Conservation (phyloP, 2,329 filamentous ascomycete species). For the Phoma sp. region DNA sequence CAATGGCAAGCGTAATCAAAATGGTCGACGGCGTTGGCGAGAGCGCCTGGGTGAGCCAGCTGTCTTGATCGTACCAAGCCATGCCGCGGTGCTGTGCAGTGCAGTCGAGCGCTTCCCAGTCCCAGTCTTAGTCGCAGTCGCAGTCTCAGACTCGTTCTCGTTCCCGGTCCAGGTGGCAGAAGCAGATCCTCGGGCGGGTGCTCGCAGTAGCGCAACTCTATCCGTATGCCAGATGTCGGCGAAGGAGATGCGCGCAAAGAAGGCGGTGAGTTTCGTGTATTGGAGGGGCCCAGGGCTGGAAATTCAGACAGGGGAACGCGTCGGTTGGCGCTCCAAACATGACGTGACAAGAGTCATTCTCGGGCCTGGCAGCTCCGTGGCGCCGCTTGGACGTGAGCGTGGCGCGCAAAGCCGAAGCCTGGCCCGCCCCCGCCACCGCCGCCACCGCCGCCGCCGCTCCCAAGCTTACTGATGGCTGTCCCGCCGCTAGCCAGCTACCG, state of each 20-base stretch:
- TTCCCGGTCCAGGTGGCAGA: not conserved
- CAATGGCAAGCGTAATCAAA: conserved; percentile 71
- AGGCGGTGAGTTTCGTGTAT: conserved; percentile 17
- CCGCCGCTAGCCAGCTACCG: conserved; percentile 15
- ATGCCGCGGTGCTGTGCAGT: conserved; percentile 20
- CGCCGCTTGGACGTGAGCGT: conserved; percentile 3
- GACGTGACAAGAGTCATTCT: conserved; percentile 25
- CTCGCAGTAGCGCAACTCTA: conserved; percentile 16
- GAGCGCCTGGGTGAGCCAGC: conserved; percentile 56
- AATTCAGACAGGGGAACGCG: conserved; percentile 7
- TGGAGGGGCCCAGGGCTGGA: conserved; percentile 8
- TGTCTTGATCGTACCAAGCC: conserved; percentile 48
- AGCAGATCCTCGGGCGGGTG: conserved; percentile 2
- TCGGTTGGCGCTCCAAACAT: conserved; percentile 21
- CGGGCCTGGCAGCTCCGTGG: conserved; percentile 16
- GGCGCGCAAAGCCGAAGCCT: conserved; percentile 15
- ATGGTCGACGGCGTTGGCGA: conserved; percentile 59
- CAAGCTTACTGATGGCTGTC: not conserved
- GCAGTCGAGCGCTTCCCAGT: conserved; percentile 1
- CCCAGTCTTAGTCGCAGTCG: not conserved
- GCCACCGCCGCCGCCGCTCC: too few species aligned
- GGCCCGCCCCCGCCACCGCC: conserved; percentile 11
- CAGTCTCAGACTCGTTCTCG: not conserved
- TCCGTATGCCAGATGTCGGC: conserved; percentile 2
- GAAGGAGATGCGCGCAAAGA: conserved; percentile 19